Conservation (phyloP, 1,284 basidiomycete species). For the Termitomyces sp. region DNA sequence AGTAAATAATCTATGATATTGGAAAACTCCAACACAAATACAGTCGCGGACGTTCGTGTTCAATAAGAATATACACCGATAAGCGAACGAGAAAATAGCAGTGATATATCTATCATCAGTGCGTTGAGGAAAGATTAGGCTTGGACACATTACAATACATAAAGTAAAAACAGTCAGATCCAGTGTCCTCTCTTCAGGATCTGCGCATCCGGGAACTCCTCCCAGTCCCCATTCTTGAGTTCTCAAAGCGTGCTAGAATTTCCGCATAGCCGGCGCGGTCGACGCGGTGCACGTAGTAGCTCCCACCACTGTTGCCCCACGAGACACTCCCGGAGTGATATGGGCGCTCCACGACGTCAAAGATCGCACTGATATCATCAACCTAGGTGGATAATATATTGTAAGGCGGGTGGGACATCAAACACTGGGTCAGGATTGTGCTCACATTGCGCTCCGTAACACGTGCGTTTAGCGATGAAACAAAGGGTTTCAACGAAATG, state of each 20-base stretch:
- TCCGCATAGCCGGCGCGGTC: conserved; percentile 64
- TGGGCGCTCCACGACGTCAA: conserved; percentile 61
- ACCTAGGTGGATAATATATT: conserved; percentile 32
- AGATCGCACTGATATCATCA: conserved; percentile 71
- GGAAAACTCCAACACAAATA: not conserved
- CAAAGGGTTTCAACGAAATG: conserved; percentile 70
- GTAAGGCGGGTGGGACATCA: not conserved
- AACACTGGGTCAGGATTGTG: conserved; percentile 8
- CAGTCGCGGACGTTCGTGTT: not conserved
- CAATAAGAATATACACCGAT: not conserved
- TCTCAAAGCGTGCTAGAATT: conserved; percentile 50
- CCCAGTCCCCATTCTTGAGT: conserved; percentile 22
- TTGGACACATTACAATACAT: not conserved
- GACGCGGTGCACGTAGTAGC: conserved; percentile 69
- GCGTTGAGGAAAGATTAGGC: not conserved
- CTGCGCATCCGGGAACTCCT: conserved; percentile 15
- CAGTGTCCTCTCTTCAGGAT: conserved; percentile 1
- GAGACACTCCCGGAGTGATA: conserved; percentile 71
- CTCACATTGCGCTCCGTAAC: conserved; percentile 70
- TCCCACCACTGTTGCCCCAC: conserved; percentile 64
- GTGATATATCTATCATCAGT: not conserved
- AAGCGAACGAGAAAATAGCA: not conserved
- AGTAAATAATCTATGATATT: not conserved
- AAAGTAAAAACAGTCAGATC: not conserved
- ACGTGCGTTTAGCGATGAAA: conserved; percentile 55